A percentile compares a stretch with the other conserved stretches of the same genome.
Conservation (phyloP, 140 eudicot genomes). For the Flaveria floridana region DNA sequence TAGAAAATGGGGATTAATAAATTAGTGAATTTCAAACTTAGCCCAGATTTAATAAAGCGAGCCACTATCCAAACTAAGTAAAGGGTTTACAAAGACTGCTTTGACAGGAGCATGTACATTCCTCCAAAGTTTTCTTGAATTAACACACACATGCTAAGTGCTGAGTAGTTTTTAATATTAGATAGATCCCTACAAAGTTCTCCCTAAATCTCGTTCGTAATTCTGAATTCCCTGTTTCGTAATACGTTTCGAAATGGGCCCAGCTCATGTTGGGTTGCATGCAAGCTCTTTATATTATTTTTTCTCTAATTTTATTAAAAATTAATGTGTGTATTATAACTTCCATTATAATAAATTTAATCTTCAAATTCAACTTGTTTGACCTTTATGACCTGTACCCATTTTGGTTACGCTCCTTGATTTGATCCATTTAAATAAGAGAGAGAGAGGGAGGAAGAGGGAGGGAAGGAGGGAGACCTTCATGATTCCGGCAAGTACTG, state of each 20-base stretch:
- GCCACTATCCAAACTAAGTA: too few species aligned
- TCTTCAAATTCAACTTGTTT: not conserved
- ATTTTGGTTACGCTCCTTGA: not conserved
- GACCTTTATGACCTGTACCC: not conserved
- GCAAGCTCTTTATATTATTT: not conserved
- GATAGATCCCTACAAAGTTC: not conserved
- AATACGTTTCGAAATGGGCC: not conserved
- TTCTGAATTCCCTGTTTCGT: slow-evolving; percentile 2
- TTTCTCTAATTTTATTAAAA: not conserved
- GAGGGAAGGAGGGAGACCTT: slow-evolving; percentile 52
- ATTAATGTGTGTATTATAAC: not conserved
- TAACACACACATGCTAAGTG: too few species aligned
- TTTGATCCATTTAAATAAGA: not conserved
- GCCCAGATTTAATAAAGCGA: too few species aligned
- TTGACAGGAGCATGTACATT: too few species aligned
- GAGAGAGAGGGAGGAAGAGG: not conserved
- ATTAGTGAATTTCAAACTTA: too few species aligned
- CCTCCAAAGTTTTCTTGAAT: too few species aligned
- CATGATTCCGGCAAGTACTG: slow-evolving; percentile 99
- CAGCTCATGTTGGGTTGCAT: not conserved
- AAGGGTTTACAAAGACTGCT: too few species aligned
- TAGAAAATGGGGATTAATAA: too few species aligned
- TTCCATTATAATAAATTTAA: not conserved
- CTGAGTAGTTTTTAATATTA: too few species aligned
- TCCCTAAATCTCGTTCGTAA: not conserved